Percentiles rank a stretch among this genome's conserved stretches.
Conservation (phyloP, 495 filamentous ascomycete species). For the Aspergillus biplanus region DNA sequence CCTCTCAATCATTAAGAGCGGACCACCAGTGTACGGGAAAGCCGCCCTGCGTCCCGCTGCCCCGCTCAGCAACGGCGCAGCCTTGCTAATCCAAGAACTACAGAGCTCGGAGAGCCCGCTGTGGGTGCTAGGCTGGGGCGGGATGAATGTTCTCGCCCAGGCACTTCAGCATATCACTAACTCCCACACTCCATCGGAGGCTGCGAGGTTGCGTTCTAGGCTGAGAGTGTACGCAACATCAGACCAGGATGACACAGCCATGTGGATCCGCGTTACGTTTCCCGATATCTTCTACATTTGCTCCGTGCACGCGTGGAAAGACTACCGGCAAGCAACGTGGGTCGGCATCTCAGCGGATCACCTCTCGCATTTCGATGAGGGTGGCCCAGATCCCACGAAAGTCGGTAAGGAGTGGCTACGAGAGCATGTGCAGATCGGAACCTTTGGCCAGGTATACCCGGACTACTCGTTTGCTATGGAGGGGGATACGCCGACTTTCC, state of each 20-base stretch:
- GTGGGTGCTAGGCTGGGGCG: constrained; percentile 51
- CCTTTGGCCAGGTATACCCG: constrained; percentile 43
- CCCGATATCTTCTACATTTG: constrained; percentile 48
- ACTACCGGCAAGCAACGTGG: constrained; percentile 48
- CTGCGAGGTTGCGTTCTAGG: constrained; percentile 27
- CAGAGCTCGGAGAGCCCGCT: constrained; percentile 30
- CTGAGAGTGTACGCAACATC: constrained; percentile 51
- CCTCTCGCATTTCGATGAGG: constrained; percentile 41
- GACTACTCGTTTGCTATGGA: constrained; percentile 44
- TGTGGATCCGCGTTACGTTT: constrained; percentile 47
- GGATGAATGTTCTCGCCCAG: constrained; percentile 47
- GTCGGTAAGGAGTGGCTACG: constrained; percentile 43
- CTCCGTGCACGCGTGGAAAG: constrained; percentile 47
- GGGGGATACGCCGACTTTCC: constrained; percentile 48
- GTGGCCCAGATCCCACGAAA: constrained; percentile 40
- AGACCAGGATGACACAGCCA: constrained; percentile 50
- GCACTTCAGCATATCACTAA: constrained; percentile 25
- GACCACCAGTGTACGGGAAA: constrained; percentile 35
- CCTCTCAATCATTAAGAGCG: constrained; percentile 30
- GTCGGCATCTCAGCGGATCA: constrained; percentile 45
- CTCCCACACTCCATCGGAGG: too few relatives aligned
- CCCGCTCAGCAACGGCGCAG: constrained; percentile 33
- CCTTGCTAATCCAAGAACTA: constrained; percentile 36
- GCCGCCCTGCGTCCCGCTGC: constrained; percentile 19
- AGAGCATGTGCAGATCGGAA: constrained; percentile 46